Conservation (phyloP, 106 monocot species). For the Triglochin maritima region DNA sequence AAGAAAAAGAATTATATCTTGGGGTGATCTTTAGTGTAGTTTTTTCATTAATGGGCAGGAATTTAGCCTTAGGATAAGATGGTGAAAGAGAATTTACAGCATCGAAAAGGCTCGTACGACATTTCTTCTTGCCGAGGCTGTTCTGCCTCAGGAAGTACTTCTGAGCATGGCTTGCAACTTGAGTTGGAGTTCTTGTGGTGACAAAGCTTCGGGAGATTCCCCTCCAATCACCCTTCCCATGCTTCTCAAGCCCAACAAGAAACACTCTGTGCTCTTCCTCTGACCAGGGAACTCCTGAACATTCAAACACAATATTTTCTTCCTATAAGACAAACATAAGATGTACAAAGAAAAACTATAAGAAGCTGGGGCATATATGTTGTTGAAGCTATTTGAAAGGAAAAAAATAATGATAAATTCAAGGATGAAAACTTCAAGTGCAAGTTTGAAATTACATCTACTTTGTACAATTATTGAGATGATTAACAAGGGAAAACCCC, state of each 20-base stretch:
- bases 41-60: too few relatives aligned
- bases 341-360: neutral
- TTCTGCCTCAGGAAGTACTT: conserved; percentile 30
- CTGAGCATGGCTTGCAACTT: conserved; percentile 32
- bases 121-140: conserved; percentile 16
- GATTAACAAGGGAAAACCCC: too few relatives aligned
- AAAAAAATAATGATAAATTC: too few relatives aligned
- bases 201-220: conserved; percentile 25
- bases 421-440: too few relatives aligned
- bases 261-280: conserved; percentile 24
- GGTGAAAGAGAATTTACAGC: conserved; percentile 1
- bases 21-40: too few relatives aligned
- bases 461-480: too few relatives aligned
- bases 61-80: too few relatives aligned
- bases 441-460: too few relatives aligned
- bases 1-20: neutral
- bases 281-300: conserved; percentile 23
- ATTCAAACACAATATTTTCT: neutral
- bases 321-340: neutral
- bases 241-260: conserved; percentile 21
- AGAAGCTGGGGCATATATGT: too few relatives aligned
- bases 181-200: conserved; percentile 24
- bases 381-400: too few relatives aligned
- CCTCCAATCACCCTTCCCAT: conserved; percentile 29
- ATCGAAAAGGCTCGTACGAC: conserved; percentile 18